Evolutionary conservation across 2,329 filamentous ascomycete genomes (phyloP).

Genomic region (Tympanopsis confertula): DNA sequence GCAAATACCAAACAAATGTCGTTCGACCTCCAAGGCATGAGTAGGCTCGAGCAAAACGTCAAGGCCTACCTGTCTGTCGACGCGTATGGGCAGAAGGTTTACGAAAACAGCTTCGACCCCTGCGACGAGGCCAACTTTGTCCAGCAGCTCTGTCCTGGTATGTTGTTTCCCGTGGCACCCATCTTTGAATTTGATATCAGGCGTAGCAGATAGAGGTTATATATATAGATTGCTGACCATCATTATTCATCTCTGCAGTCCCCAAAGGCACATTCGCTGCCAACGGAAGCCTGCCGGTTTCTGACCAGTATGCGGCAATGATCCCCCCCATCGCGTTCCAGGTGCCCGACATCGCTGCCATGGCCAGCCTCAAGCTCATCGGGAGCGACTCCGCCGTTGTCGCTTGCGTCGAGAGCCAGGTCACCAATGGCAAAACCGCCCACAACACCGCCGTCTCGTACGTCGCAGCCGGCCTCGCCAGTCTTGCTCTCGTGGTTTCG

Average conservation of each 20-base stretch:
- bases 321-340: conserved; percentile 85
- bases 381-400: conserved; percentile 48
- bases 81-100: conserved; percentile 72
- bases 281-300: conserved; percentile 59
- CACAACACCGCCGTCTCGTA: conserved; percentile 69
- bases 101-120: conserved; percentile 71
- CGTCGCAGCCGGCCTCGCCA: conserved; percentile 72
- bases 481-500: conserved; percentile 60
- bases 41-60: conserved; percentile 65
- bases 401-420: conserved; percentile 71
- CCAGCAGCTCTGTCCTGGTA: conserved; percentile 69
- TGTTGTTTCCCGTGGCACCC: conserved; percentile 12
- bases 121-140: conserved; percentile 61
- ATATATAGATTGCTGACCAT: neutral
- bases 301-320: conserved; percentile 55
- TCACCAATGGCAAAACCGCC: conserved; percentile 80
- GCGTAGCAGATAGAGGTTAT: neutral
- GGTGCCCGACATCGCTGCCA: conserved; percentile 79
- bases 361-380: conserved; percentile 68
- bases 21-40: conserved; percentile 76
- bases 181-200: neutral
- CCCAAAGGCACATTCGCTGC: conserved; percentile 67
- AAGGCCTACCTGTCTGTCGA: conserved; percentile 64
- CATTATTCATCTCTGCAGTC: conserved; percentile 31
- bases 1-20: conserved; percentile 58